Evolutionary conservation across 352 stramenopile genomes (phyloP), one percentile per base, ranked within the genome.

Genomic region (Phytophthora capsici): DNA sequence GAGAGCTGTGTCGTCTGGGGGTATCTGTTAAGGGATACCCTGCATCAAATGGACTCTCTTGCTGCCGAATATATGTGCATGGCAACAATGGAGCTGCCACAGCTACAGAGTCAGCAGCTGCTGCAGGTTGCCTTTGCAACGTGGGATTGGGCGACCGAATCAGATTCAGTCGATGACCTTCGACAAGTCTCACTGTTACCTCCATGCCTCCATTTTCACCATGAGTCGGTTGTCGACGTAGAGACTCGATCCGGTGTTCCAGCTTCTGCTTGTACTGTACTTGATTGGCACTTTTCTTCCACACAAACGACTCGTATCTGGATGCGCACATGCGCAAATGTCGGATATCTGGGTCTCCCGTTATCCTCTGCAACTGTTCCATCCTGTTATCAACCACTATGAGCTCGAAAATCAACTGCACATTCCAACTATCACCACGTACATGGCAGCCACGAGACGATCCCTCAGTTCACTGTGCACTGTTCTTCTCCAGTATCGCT

Each of bases 181-280:
- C 64, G 9, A 68, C 46, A 13, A 77, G 28, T 45, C 65, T 40
- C 22, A 68, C 64, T 4, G 54, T 66, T 7, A 71, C 53, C 1
- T 63, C 62, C 28, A 71, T 20, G 5, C 30, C 66, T 34, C 41
- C 59, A 7, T 69, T 71, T 16, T 86, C 74, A 16, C 58, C 51
- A 19, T 80, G 71, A 2, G 78, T 76, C 25, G 82, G 77, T 52
- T 89, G 82, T 28, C 75, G 63, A 23, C 78, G 78, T 6, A 91
- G 58, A 12, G 82, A 89, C 40, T 88, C 76, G 60, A 91, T 88
- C 9, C 82, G 78, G 1, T 81, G 70, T 49, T 89, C 80, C 30
- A 91, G 56, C 62, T 86, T 88, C 34, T 89, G 76, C 40, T 81
- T 80, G 61, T 91, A 91, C 58, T 89, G 77, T 23, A 91, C 75